Evolutionary conservation across 2,329 filamentous ascomycete species (phyloP).

Genomic region (Neoarthrinium moseri): DNA sequence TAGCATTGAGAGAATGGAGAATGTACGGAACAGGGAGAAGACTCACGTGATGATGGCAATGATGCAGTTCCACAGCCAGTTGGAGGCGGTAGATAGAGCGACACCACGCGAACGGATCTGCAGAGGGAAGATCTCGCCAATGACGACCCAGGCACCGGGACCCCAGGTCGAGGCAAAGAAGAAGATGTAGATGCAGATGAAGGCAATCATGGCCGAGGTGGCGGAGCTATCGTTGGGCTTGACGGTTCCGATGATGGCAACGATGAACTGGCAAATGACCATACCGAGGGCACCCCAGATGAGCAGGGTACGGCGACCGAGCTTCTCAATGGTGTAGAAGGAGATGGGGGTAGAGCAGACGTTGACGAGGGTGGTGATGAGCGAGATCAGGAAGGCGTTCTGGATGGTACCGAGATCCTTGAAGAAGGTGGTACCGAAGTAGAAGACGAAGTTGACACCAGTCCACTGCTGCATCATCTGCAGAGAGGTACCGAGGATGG

Average conservation of each 20-base stretch:
- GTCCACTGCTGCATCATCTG: constrained; percentile 31
- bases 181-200: constrained; percentile 78
- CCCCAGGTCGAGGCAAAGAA: constrained; percentile 79
- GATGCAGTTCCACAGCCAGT: constrained; percentile 72
- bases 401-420: constrained; percentile 60
- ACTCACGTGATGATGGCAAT: constrained; percentile 51
- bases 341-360: constrained; percentile 70
- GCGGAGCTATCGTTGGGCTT: constrained; percentile 33
- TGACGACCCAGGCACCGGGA: constrained; percentile 65
- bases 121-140: constrained; percentile 75
- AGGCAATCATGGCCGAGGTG: constrained; percentile 62
- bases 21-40: background rate
- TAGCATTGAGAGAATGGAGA: background rate
- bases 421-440: constrained; percentile 71
- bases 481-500: constrained; percentile 36
- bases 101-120: constrained; percentile 73
- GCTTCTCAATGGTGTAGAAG: constrained; percentile 69
- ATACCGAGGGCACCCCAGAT: constrained; percentile 69
- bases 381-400: constrained; percentile 69
- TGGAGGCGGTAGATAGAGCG: constrained; percentile 67
- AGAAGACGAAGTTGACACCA: constrained; percentile 76
- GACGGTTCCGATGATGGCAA: constrained; percentile 56
- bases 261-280: constrained; percentile 69
- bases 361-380: constrained; percentile 77
- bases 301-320: constrained; percentile 68